Percentiles rank a stretch among this genome's conserved stretches.
Evolutionary conservation across 306 rosid species (phyloP).

Genomic region (Vachellia collinsii): DNA sequence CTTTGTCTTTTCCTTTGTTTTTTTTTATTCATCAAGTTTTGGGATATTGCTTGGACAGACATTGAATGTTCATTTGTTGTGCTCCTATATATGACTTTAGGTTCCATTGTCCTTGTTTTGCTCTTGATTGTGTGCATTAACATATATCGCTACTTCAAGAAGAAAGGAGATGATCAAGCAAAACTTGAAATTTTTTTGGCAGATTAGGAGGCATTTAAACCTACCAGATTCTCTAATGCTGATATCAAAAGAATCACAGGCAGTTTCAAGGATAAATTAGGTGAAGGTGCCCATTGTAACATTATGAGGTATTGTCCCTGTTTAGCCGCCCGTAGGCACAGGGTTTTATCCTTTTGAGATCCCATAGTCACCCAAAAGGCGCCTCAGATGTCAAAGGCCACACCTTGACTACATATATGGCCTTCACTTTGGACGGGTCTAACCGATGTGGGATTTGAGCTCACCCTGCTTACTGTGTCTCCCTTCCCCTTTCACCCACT

Average conservation of each 20-base stretch:
- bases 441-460: too few species aligned
- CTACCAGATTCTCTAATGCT: conserved; percentile 43
- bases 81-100: not conserved
- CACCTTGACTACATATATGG: too few species aligned
- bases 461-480: too few species aligned
- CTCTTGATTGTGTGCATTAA: not conserved
- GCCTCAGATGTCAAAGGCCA: too few species aligned
- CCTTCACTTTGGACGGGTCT: too few species aligned
- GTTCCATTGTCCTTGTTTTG: conserved; percentile 9
- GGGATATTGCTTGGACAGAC: not conserved
- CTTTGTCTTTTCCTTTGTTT: not conserved
- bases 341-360: too few species aligned
- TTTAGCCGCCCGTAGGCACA: too few species aligned
- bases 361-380: too few species aligned
- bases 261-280: conserved; percentile 38
- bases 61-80: not conserved
- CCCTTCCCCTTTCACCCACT: too few species aligned
- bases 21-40: not conserved
- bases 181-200: conserved; percentile 42
- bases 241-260: conserved; percentile 49
- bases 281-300: conserved; percentile 45
- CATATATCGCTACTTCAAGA: not conserved
- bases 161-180: conserved; percentile 35
- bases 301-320: too few species aligned
- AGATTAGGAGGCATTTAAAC: conserved; percentile 42